These are phyloP conservation scores for Acarospora socialis DNA, from an alignment of 2,329 filamentous ascomycete species.

Conservation along the genomic window DNA sequence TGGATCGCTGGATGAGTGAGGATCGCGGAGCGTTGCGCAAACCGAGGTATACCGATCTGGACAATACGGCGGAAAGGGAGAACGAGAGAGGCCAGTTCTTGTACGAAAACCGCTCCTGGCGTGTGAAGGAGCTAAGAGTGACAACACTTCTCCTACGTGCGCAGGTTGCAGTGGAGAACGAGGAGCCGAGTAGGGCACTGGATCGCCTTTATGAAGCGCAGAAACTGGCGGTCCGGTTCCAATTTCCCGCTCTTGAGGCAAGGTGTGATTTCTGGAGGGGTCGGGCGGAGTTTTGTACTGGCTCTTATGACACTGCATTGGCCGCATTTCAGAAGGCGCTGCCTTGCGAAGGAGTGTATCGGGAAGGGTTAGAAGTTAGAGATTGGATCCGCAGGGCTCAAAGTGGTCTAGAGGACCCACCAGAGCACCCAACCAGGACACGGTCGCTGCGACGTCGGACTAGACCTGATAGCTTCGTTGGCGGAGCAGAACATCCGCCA, in stretches of 20 bases:
- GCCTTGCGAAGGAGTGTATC: neutral
- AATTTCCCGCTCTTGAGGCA: neutral
- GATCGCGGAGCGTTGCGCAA: neutral
- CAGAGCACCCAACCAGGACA: too few species aligned
- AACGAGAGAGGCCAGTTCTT: neutral
- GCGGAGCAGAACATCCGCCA: too few species aligned
- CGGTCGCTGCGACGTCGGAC: too few species aligned
- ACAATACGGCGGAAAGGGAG: neutral
- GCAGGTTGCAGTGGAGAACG: neutral
- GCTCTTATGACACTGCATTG: neutral
- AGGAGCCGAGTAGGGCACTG: neutral
- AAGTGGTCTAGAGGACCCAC: too few species aligned
- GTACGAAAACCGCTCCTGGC: neutral
- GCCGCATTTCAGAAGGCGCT: conserved; percentile 2
- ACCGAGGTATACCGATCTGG: neutral
- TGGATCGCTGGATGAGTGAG: neutral
- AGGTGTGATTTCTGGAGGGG: neutral
- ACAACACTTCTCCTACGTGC: neutral
- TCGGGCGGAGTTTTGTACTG: neutral
- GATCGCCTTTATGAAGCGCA: neutral
- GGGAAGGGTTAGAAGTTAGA: conserved; percentile 3
- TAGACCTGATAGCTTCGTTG: too few species aligned
- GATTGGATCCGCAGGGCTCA: too few species aligned
- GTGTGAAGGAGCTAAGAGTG: neutral
- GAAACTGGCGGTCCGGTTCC: neutral